Base-by-base conservation (phyloP, 2,329 filamentous ascomycete genomes). In the Colletotrichum lentis region DNA sequence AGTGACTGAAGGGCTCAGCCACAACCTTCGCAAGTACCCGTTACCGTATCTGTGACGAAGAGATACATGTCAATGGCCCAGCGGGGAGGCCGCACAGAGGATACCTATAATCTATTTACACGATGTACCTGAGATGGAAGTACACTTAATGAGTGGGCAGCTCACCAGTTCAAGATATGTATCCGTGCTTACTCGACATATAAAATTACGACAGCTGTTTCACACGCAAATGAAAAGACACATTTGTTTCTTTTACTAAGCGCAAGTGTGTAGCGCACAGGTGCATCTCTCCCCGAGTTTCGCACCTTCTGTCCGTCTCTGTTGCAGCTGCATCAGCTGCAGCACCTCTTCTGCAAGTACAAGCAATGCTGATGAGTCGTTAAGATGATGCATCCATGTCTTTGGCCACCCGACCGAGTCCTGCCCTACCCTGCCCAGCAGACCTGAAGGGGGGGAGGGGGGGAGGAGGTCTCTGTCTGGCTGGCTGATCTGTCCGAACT, bases 341-440 rank as follows among this genome's bases (percentile, higher is more conserved):
- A 16, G 46, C 27, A 41, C 46, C 37, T 20, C 16, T 46, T 59
- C 43, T 49, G 44, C 27, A 49, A 62, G 63, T 49, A 31, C 27
- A 49, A 53, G 63, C 49, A 47, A 62, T 31, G 50, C 50, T 62
- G 58, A 62, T 62, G 58, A 56, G 64, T 66, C 43, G 64, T 52
- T 52, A 18, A 56, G 27, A 54, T 35, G 39, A 55, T 49, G 57
- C 50, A 63, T 62, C 58, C 59, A 63, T 66, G 52, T 62, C 31
- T 49, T 55, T 37, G 50, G 41, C 44, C 64, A 55, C 64, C 50
- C 57, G 55, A 41, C 63, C 24, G 24, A 24, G 24, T 24, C 63
- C 63, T 27, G 47, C 53, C 27, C 41, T 55, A 41, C 49, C 39
- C 20, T 65, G 31, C 56, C 63, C 58, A 54, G 57, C 44, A 50